A percentile compares a stretch with the other conserved stretches of the same genome.
phyloP scores from a whole-genome alignment of 2,329 filamentous ascomycete species.

The Falciphora oryzae region DNA sequence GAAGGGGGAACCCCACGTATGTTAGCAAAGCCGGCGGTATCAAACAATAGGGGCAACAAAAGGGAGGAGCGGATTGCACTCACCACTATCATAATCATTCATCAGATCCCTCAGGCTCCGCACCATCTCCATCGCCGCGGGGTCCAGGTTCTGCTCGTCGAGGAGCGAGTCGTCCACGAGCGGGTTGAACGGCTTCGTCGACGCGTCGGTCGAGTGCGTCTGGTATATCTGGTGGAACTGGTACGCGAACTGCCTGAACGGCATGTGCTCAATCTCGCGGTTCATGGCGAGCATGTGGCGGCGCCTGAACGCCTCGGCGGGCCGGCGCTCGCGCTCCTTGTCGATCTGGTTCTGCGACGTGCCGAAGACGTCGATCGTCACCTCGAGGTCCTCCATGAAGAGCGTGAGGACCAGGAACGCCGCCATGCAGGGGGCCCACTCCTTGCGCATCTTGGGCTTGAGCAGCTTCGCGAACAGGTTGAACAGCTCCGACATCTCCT shows the following conservation, averaged over 20 bases:
- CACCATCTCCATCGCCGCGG: slow-evolving; percentile 40
- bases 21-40: slow-evolving; percentile 10
- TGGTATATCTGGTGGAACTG: slow-evolving; percentile 57
- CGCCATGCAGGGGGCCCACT: slow-evolving; percentile 53
- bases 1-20: background rate
- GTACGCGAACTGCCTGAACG: slow-evolving; percentile 54
- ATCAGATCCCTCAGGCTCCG: slow-evolving; percentile 36
- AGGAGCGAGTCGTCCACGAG: slow-evolving; percentile 39
- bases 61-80: background rate
- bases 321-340: slow-evolving; percentile 23
- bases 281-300: slow-evolving; percentile 40
- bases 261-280: slow-evolving; percentile 50
- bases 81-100: slow-evolving; percentile 22
- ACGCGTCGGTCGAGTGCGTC: slow-evolving; percentile 45
- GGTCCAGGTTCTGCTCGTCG: slow-evolving; percentile 40
- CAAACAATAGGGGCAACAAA: slow-evolving; percentile 10
- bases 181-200: slow-evolving; percentile 48
- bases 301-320: slow-evolving; percentile 32
- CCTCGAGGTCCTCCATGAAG: slow-evolving; percentile 53
- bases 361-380: slow-evolving; percentile 46
- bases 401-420: slow-evolving; percentile 52
- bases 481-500: slow-evolving; percentile 46
- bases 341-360: slow-evolving; percentile 45
- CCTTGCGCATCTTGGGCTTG: slow-evolving; percentile 45
- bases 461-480: slow-evolving; percentile 46